Base-by-base conservation (phyloP, 2,329 filamentous ascomycete species). In the Helicocarpus griseus region DNA sequence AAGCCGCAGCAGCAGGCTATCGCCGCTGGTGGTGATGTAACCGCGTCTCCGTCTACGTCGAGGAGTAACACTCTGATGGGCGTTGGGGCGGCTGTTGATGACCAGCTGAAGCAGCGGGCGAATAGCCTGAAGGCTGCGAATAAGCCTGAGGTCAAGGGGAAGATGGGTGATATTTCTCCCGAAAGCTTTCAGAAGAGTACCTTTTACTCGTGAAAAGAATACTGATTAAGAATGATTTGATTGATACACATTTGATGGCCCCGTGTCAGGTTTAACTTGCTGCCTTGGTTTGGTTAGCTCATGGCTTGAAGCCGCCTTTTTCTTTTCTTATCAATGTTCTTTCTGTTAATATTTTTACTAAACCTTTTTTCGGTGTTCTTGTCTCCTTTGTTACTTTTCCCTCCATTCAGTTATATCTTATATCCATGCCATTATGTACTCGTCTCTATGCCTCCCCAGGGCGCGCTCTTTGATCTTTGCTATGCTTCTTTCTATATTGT, bases 121-220 rank as follows among this genome's bases (percentile, higher is more conserved):
- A 60, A 68, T 57, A 67, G 63, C 49, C 55, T 69, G 19, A 63
- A 59, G 5, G 60, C 62, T 13, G 19, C 41, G 17, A 28, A 31
- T 38, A 73, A 70, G 39, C 78, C 79, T 1, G 69, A 72, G 56
- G 62, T 82, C 0, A 73, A 75, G 51, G 77, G 79, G 29, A 85
- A 83, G 64, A 75, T 78, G 48, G 79, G 78, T 2, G 82, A 86
- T 63, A 80, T 85, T 56, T 75, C 75, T 14, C 76, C 83, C 5
- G 83, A 87, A 65, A 85, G 81, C 61, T 86, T 87, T 65, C 83
- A 86, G 65, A 85, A 84, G 69, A 81, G 81, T 49, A 78, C 79
- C 17, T 85, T 86, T 62, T 82, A 84, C 67, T 82, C 80, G 50
- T 83, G 69, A 44, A 19, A 50, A 49, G 45, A 52, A 53, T 46